Base-by-base conservation (phyloP, 2,329 filamentous ascomycete genomes). In the Didymella sp. region DNA sequence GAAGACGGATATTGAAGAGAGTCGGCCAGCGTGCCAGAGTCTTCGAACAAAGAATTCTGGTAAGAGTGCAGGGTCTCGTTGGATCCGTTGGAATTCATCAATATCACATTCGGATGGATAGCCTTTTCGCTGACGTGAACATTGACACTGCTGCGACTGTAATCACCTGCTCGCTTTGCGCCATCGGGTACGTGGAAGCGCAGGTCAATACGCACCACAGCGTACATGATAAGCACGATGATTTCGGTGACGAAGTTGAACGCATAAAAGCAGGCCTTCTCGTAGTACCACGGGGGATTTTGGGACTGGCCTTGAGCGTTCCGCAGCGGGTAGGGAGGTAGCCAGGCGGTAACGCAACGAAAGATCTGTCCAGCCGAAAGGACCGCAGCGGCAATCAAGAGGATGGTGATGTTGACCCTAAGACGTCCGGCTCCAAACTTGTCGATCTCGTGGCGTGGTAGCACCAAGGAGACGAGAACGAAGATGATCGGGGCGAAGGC, bases 231-330 rank as follows among this genome's bases (percentile, higher is more conserved):
- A 11, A 94, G 81, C 40, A 92, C 86, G 13, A 89, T 70, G 45
- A 93, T 78, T 75, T 96, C 92, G 30, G 92, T 81, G 21, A 79
- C 79, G 69, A 90, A 96, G 77, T 91, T 90, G 80, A 96, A 91
- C 69, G 84, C 76, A 78, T 95, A 96, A 80, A 92, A 96, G 72
- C 85, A 86, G 3, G 87, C 83, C 72, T 88, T 90, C 70, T 80
- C 80, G 65, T 91, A 84, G 72, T 88, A 95, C 87, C 89, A 91
- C 4, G 87, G 87, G 21, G 60, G 7, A 8, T 53, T 12, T 28
- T 60, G 51, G 15, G 43, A 49, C 9, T 56, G 59, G 11, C 68
- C 70, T 7, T 89, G 86, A 38, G 77, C 44, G 69, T 64, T 2
- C 80, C 85, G 25, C 81, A 84, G 12, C 1, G 74, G 70, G 3